phyloP scores from a whole-genome alignment of 169 alveolate genomes.

The Cyclospora cayetanensis region DNA sequence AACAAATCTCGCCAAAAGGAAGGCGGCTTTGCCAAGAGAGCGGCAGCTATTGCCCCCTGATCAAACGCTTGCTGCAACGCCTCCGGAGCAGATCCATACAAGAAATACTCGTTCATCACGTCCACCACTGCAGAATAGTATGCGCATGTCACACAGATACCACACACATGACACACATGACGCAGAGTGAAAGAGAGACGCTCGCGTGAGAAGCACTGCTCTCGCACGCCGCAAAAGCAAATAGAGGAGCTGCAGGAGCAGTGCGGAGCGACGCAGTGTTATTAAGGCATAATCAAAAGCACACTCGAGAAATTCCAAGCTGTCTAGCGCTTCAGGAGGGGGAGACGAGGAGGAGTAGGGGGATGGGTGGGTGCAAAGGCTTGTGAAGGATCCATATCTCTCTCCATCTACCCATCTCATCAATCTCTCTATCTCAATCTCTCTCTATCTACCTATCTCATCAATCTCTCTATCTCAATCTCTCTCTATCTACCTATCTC shows the following conservation, averaged over 20 bases:
- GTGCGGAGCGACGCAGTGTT: background rate
- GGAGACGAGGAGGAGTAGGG: too few species aligned
- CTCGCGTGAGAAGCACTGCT: background rate
- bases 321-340: too few species aligned
- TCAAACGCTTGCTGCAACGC: background rate
- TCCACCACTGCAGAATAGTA: slow-evolving; percentile 13
- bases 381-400: too few species aligned
- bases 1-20: background rate
- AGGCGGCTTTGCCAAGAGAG: background rate
- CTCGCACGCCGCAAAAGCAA: background rate
- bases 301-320: too few species aligned
- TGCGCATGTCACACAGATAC: background rate
- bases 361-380: too few species aligned
- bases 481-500: too few species aligned
- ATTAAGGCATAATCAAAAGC: background rate
- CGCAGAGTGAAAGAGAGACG: background rate
- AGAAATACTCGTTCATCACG: slow-evolving; percentile 15
- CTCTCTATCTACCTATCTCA: too few species aligned
- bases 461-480: too few species aligned
- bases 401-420: too few species aligned
- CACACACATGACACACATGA: background rate
- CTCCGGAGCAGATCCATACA: background rate
- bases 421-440: too few species aligned
- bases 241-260: background rate
- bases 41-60: background rate